Evolutionary conservation across 805 yeast species (phyloP), one percentile per base, ranked within the genome.

Genomic region (Candida glaebosa): DNA sequence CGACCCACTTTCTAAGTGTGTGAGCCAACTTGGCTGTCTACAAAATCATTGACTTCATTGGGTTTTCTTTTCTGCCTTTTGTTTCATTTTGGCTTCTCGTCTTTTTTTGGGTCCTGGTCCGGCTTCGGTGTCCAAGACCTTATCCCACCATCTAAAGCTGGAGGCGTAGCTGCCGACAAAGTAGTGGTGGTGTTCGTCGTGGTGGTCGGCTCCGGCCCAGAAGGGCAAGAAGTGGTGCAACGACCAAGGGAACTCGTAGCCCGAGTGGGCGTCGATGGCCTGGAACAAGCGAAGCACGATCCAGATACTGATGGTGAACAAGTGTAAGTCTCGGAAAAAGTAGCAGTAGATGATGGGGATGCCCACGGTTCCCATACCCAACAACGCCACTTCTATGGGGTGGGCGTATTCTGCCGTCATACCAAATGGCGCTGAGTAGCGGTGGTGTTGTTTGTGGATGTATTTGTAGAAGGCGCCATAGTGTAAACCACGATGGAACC

Each of bases 181-280:
- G 55, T 71, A 74, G 50, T 76, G 83, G 48, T 78, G 83, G 49
- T 78, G 83, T 44, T 71, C 69, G 51, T 78, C 83, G 52, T 78
- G 83, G 51, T 78, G 83, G 42, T 74, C 81, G 30, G 82, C 82
- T 24, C 82, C 83, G 7, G 83, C 82, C 83, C 83, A 78, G 58
- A 78, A 69, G 33, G 83, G 83, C n/a, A 78, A 39, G 54, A 76
- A 65, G 42, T 75, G 57, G 55, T 77, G 75, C 52, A 78, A 65
- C 1, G 81, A 76, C 79, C 78, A 76, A 3, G 83, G 83, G 60
- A 78, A 78, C 44, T 78, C 82, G 52, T 78, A 78, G 31, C 83
- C 83, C 2, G 81, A 75, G 50, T 78, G 83, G 10, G 82, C 67
- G 52, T 78, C 83, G 32, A 78, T 81, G 12, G 82, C 82, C 53